These are phyloP conservation scores for Brettanomyces custersianus DNA, from an alignment of 805 yeast genomes.

Conservation along the genomic window DNA sequence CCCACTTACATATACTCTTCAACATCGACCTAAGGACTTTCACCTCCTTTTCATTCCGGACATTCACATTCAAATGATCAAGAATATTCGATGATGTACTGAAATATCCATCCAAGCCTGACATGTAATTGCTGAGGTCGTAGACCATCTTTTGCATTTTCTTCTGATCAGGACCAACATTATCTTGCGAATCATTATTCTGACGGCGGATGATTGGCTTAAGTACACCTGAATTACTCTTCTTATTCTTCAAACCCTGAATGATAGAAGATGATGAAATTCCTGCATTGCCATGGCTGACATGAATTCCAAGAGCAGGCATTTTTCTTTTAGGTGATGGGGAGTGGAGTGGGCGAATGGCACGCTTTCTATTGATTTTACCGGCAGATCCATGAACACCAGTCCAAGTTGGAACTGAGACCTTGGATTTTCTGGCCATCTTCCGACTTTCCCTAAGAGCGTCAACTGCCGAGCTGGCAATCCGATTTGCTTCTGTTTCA, in stretches of 20 bases:
- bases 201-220: not conserved
- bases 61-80: constrained; percentile 20
- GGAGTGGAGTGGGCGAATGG: not conserved
- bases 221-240: constrained; percentile 10
- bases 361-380: constrained; percentile 14
- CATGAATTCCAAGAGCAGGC: not conserved
- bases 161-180: not conserved
- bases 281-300: not conserved
- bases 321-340: not conserved
- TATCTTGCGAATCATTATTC: no score
- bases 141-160: constrained; percentile 13
- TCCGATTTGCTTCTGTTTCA: constrained; percentile 53
- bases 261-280: constrained; percentile 44
- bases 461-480: constrained; percentile 55
- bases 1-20: constrained; percentile 62
- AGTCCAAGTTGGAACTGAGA: constrained; percentile 95
- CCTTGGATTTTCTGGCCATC: constrained; percentile 33
- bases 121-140: constrained; percentile 20
- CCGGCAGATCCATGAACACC: constrained; percentile 89
- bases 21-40: constrained; percentile 60
- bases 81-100: constrained; percentile 24
- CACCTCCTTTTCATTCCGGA: constrained; percentile 45
- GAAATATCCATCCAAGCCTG: constrained; percentile 20
- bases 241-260: constrained; percentile 35
- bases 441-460: constrained; percentile 55